phyloP scores from a whole-genome alignment of 2,329 filamentous ascomycete species.

The Hirsutella rhossiliensis region DNA sequence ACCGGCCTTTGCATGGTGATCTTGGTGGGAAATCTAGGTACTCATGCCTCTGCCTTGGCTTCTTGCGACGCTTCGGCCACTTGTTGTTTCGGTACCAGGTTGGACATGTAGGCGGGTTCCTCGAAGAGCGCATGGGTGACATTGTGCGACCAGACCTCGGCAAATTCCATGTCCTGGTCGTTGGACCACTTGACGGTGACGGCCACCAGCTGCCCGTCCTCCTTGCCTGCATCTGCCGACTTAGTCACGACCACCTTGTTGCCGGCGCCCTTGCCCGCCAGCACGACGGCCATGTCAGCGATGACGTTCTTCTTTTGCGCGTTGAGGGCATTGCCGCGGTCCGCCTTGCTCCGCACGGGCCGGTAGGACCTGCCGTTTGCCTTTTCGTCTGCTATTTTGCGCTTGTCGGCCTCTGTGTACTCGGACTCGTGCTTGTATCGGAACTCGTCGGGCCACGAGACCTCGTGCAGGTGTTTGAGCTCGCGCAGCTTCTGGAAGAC shows the following conservation, averaged over 20 bases:
- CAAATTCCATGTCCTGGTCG: conserved; percentile 32
- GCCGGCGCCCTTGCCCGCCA: conserved; percentile 38
- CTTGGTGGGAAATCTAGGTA: too few species aligned
- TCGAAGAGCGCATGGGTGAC: conserved; percentile 36
- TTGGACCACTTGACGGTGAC: conserved; percentile 41
- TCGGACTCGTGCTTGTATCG: conserved; percentile 25
- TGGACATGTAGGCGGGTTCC: conserved; percentile 6
- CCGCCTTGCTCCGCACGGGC: conserved; percentile 21
- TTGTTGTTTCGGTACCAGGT: background rate
- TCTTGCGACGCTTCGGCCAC: background rate
- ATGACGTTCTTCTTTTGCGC: conserved; percentile 50
- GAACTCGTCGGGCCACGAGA: conserved; percentile 42
- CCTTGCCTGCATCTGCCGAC: conserved; percentile 4
- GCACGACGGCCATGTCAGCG: conserved; percentile 50
- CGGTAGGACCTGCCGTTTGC: conserved; percentile 19
- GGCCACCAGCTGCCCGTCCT: conserved; percentile 17
- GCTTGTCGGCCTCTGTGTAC: conserved; percentile 19
- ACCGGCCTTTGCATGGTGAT: too few species aligned
- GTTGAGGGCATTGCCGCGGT: conserved; percentile 41
- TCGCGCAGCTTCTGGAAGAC: conserved; percentile 54
- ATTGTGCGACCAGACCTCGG: conserved; percentile 37
- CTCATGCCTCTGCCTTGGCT: background rate
- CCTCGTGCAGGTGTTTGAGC: conserved; percentile 49
- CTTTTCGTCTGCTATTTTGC: conserved; percentile 17
- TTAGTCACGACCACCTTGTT: conserved; percentile 28